Evolutionary conservation across 768 basidiomycete genomes (phyloP).

Genomic region (Boletus tomentosulus): DNA sequence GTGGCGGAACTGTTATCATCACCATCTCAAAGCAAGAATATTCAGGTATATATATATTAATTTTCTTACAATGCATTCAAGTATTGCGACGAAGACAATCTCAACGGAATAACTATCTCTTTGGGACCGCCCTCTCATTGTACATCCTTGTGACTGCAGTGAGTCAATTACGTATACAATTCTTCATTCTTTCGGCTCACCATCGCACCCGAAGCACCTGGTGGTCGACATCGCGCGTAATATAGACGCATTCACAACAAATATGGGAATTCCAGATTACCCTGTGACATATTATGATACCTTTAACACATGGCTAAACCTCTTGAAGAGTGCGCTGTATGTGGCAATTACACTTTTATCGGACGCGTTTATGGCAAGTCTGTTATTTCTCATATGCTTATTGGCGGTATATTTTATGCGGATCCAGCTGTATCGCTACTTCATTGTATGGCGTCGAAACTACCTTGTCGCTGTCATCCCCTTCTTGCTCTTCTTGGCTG

Average conservation of each 20-base stretch:
- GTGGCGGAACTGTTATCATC: neutral
- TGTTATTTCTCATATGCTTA: neutral
- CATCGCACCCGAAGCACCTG: neutral
- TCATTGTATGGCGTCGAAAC: constrained; percentile 2
- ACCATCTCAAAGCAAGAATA: neutral
- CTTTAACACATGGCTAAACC: neutral
- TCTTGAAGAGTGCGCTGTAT: constrained; percentile 1
- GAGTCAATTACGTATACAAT: neutral
- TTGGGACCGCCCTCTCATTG: neutral
- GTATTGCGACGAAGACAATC: neutral
- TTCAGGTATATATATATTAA: neutral
- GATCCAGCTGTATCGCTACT: neutral
- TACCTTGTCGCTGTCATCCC: neutral
- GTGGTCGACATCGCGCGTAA: constrained; percentile 1
- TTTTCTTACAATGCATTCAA: neutral
- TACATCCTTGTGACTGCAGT: neutral
- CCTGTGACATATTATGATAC: neutral
- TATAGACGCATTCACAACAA: constrained; percentile 1
- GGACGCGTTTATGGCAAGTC: constrained; percentile 1
- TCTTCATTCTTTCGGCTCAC: neutral
- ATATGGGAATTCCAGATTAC: neutral
- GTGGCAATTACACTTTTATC: neutral
- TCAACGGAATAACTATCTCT: neutral
- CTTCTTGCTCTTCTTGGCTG: neutral
- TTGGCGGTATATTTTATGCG: neutral